phyloP scores from a whole-genome alignment of 2,329 filamentous ascomycete species.

The Trichoderma citrinoviride region DNA sequence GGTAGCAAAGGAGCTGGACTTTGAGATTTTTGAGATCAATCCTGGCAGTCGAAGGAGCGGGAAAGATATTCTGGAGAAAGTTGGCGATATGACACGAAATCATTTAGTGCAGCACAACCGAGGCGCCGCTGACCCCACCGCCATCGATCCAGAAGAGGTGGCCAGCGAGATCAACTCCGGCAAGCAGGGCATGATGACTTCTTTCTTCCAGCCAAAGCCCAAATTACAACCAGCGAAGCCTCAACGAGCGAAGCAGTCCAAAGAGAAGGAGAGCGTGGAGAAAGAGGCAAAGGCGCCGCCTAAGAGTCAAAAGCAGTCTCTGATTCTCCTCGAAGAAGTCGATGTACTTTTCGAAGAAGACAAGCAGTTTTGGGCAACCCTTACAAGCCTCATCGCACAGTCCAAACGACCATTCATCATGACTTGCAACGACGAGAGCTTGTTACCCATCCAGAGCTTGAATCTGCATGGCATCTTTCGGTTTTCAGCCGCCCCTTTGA shows the following conservation, averaged over 20 bases:
- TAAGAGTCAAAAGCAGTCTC: slow-evolving; percentile 78
- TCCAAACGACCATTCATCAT: slow-evolving; percentile 92
- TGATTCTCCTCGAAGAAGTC: slow-evolving; percentile 91
- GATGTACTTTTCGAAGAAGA: slow-evolving; percentile 95
- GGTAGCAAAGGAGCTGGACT: slow-evolving; percentile 84
- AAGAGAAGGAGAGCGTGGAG: slow-evolving; percentile 6
- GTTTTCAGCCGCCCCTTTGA: slow-evolving; percentile 62
- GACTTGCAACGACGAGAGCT: slow-evolving; percentile 88
- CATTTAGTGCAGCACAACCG: slow-evolving; percentile 69
- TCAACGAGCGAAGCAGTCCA: slow-evolving; percentile 27
- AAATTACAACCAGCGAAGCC: slow-evolving; percentile 30
- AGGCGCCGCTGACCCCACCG: slow-evolving; percentile 31
- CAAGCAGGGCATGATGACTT: slow-evolving; percentile 74
- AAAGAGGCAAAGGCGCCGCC: slow-evolving; percentile 35
- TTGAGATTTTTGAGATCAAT: slow-evolving; percentile 95
- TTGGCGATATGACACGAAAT: slow-evolving; percentile 96
- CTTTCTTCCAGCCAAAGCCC: slow-evolving; percentile 69
- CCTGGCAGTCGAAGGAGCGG: slow-evolving; percentile 78
- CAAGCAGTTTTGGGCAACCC: slow-evolving; percentile 87
- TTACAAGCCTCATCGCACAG: slow-evolving; percentile 72
- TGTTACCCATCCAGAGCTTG: slow-evolving; percentile 73
- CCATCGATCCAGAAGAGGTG: slow-evolving; percentile 31
- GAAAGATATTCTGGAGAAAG: slow-evolving; percentile 84
- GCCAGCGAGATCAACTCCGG: slow-evolving; percentile 59
- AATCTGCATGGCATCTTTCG: slow-evolving; percentile 82